Conservation (phyloP, 2,329 filamentous ascomycete species). For the Neonectria neomacrospora region DNA sequence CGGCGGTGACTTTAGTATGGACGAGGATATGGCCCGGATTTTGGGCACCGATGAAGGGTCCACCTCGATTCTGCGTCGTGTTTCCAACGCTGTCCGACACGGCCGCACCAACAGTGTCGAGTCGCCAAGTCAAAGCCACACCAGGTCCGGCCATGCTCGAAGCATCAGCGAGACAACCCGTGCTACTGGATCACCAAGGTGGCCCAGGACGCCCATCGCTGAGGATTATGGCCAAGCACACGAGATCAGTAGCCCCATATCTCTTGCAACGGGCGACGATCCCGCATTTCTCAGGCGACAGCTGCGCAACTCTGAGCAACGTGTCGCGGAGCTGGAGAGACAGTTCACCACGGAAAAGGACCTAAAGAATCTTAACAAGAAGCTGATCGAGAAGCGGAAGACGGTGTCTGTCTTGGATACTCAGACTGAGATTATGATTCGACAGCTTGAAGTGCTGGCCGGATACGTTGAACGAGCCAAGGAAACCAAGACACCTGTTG, state of each 20-base stretch:
- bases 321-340: conserved; percentile 87
- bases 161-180: conserved; percentile 76
- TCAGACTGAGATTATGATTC: conserved; percentile 94
- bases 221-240: conserved; percentile 64
- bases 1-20: conserved; percentile 90
- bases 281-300: conserved; percentile 76
- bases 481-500: conserved; percentile 81
- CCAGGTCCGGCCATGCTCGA: conserved; percentile 63
- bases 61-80: conserved; percentile 84
- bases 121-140: conserved; percentile 54
- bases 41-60: conserved; percentile 80
- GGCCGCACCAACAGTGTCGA: conserved; percentile 87
- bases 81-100: conserved; percentile 94
- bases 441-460: conserved; percentile 88
- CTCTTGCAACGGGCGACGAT: conserved; percentile 73
- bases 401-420: conserved; percentile 95
- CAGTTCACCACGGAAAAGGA: conserved; percentile 75
- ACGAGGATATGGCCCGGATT: conserved; percentile 94
- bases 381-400: conserved; percentile 90
- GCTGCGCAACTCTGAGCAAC: conserved; percentile 82
- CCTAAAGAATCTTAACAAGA: conserved; percentile 82
- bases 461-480: conserved; percentile 90
- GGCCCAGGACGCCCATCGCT: conserved; percentile 74
- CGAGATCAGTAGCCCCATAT: conserved; percentile 79
- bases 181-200: conserved; percentile 72